phyloP scores from a whole-genome alignment of 2,329 filamentous ascomycete species.

The Paraconiothyrium sp. region DNA sequence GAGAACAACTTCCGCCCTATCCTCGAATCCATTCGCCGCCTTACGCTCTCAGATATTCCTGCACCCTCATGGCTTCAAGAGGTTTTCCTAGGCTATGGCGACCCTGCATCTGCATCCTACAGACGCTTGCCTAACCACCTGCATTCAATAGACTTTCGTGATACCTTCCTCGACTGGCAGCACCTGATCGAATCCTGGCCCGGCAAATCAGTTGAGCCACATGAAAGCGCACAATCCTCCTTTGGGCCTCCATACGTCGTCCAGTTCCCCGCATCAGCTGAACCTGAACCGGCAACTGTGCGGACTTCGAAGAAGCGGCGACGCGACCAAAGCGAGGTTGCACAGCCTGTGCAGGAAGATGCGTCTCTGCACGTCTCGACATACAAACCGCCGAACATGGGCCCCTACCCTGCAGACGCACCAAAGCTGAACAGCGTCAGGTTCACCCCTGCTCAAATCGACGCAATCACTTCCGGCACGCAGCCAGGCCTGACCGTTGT shows the following conservation, averaged over 20 bases:
- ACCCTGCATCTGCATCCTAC: conserved; percentile 87
- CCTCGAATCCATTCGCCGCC: conserved; percentile 86
- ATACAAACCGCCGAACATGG: conserved; percentile 87
- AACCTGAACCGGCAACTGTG: conserved; percentile 57
- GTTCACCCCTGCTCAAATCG: conserved; percentile 90
- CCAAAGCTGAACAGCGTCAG: conserved; percentile 84
- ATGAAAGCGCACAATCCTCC: conserved; percentile 73
- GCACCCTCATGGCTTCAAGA: conserved; percentile 94
- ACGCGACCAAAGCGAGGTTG: conserved; percentile 74
- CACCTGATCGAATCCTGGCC: conserved; percentile 90
- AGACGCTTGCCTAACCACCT: conserved; percentile 81
- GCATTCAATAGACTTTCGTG: conserved; percentile 84
- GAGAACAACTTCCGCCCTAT: conserved; percentile 99
- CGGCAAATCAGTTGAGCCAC: conserved; percentile 85
- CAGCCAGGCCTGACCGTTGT: conserved; percentile 94
- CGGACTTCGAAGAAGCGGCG: conserved; percentile 84
- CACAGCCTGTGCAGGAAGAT: conserved; percentile 66
- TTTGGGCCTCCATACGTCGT: conserved; percentile 91
- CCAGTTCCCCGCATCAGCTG: conserved; percentile 61
- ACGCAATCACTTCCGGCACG: conserved; percentile 91
- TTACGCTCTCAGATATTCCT: conserved; percentile 85
- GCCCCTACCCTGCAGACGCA: conserved; percentile 86
- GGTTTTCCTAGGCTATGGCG: conserved; percentile 96
- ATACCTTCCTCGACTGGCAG: conserved; percentile 96
- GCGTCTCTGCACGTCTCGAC: conserved; percentile 80